A percentile compares a stretch with the other conserved stretches of the same genome.
These are phyloP conservation scores for Yamadazyma trypodendri DNA, from an alignment of 1,139 yeast genomes.

Conservation along the genomic window DNA sequence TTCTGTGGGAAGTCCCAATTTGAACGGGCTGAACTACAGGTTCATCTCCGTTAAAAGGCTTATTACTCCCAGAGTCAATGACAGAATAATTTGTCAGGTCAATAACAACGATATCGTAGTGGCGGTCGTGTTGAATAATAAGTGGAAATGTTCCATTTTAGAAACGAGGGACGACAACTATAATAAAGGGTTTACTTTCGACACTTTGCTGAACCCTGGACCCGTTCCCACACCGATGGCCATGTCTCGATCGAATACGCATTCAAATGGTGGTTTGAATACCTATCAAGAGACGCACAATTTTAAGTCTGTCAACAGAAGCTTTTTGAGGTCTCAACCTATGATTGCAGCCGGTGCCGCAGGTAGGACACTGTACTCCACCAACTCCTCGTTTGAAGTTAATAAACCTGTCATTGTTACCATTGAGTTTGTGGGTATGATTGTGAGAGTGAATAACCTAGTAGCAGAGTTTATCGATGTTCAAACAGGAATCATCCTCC, in stretches of 20 bases:
- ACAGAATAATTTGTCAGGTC: conserved; percentile 61
- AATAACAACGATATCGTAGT: conserved; percentile 54
- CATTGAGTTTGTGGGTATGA: conserved; percentile 61
- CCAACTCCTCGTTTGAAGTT: conserved; percentile 8
- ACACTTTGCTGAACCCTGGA: background rate
- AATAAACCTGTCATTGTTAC: conserved; percentile 15
- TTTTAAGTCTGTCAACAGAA: conserved; percentile 1
- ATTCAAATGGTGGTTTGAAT: conserved; percentile 1
- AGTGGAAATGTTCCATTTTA: conserved; percentile 60
- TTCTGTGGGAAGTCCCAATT: background rate
- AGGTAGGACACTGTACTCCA: background rate
- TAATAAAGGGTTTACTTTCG: conserved; percentile 24
- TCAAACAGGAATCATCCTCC: conserved; percentile 67
- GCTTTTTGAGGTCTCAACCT: background rate
- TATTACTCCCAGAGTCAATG: conserved; percentile 72
- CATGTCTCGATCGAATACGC: conserved; percentile 11
- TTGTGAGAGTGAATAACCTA: conserved; percentile 53
- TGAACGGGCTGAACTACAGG: conserved; percentile 13
- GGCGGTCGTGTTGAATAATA: conserved; percentile 62
- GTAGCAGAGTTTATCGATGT: conserved; percentile 71
- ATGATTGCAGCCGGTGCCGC: background rate
- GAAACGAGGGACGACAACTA: conserved; percentile 47
- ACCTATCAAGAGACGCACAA: background rate
- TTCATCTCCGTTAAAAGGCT: conserved; percentile 55
- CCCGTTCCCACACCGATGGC: background rate